Base-by-base conservation (phyloP, 2,329 filamentous ascomycete genomes). In the Trichoderma afroharzianum region DNA sequence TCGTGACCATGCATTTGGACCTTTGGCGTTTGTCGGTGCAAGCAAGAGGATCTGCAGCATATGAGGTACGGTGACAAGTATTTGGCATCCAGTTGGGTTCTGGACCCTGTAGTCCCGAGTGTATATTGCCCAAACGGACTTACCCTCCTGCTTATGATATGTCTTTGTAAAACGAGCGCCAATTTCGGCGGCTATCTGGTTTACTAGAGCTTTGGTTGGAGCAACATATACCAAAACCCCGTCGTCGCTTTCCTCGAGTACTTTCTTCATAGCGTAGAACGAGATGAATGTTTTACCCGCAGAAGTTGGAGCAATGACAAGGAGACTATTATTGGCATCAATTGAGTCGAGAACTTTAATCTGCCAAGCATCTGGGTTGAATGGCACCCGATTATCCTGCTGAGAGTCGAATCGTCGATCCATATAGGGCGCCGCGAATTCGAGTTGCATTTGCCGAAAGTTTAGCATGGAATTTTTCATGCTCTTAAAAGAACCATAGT, bases 201-300 rank as follows among this genome's bases (percentile, higher is more conserved):
- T 95, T 72, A 95, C 92, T 12, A 95, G 83, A 4, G 93, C 92
- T 77, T 95, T 95, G 0, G 92, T 95, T 0, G 93, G 93, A 0
- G 92, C 93, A 6, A 95, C 91, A 74, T 95, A 95, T 0, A 95
- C 90, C 7, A 95, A 81, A 3, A 95, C 86, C 3, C 88, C 90
- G 63, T 93, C 88, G 72, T 95, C 88, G 73, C 88, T 88, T 4
- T 86, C 85, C 76, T 91, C 85, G 11, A 95, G 82, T 1, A 94
- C 83, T 77, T 93, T 90, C 76, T 92, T 91, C 91, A 95, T 95
- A 1, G 92, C 92, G 75, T 95, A 94, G 79, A 95, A 95, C 1
- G 89, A 92, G 72, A 95, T 95, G 79, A 95, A 95, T 0, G 92
- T 95, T 79, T 95, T 95, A 74, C 93, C 93, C 0, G 93, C 90